Evolutionary conservation across 2,329 filamentous ascomycete species (phyloP).

Genomic region (Lecanicillium sp.): DNA sequence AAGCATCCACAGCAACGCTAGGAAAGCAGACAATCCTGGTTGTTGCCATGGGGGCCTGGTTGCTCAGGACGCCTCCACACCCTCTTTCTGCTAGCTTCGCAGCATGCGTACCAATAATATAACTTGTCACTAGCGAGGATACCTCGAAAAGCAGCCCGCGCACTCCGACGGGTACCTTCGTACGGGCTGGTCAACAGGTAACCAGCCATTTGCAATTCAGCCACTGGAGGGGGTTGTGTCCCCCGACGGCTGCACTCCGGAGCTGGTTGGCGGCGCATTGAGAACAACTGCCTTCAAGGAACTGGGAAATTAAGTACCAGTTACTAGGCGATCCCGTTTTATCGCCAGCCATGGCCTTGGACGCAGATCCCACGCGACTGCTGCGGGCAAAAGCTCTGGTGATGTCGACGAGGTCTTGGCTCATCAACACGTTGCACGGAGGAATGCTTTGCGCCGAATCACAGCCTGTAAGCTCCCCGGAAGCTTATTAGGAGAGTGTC

Average conservation of each 20-base stretch:
- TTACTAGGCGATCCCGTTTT: background rate
- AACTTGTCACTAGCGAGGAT: background rate
- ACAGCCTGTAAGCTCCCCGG: background rate
- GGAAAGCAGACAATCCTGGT: background rate
- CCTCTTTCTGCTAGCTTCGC: background rate
- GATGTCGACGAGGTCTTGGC: too few relatives aligned
- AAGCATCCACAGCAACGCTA: background rate
- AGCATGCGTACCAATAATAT: background rate
- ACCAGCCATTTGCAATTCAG: constrained; percentile 1
- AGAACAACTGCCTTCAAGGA: background rate
- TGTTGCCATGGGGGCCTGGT: background rate
- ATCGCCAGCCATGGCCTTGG: background rate
- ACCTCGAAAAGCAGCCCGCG: background rate
- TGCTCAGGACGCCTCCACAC: background rate
- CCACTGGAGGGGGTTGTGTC: background rate
- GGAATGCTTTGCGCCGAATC: too few relatives aligned
- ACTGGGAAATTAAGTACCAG: constrained; percentile 7
- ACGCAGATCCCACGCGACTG: too few relatives aligned
- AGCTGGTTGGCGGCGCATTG: background rate
- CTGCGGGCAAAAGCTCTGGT: too few relatives aligned
- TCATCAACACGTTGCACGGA: too few relatives aligned
- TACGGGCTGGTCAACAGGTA: constrained; percentile 2
- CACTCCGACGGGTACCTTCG: constrained; percentile 6
- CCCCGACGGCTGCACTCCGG: background rate
- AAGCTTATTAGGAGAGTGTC: background rate